phyloP scores from a whole-genome alignment of 1,284 basidiomycete species.

The Schizophyllum amplum region DNA sequence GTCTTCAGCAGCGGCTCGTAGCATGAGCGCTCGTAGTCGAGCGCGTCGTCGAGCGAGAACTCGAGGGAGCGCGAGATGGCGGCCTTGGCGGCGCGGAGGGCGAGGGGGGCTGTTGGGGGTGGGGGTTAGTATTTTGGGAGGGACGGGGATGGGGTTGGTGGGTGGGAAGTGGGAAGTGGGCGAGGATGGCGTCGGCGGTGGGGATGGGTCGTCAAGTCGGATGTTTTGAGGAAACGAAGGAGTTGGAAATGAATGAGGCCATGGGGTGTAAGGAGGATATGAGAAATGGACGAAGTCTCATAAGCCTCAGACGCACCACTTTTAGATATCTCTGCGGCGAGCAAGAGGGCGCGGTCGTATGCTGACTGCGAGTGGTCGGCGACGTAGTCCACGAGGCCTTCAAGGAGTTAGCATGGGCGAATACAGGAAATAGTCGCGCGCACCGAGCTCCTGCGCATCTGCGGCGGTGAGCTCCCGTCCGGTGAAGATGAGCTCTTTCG shows the following conservation, averaged over 20 bases:
- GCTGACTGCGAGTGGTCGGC: slow-evolving; percentile 50
- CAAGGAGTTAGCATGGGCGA: neutral
- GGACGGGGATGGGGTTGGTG: no score
- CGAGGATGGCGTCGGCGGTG: neutral
- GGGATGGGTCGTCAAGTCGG: neutral
- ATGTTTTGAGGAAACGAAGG: neutral
- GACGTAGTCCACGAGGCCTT: slow-evolving; percentile 75
- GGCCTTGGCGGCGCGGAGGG: slow-evolving; percentile 83
- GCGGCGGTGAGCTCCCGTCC: slow-evolving; percentile 53
- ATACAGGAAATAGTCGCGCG: no score
- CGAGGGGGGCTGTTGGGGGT: slow-evolving; percentile 63
- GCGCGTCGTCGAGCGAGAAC: slow-evolving; percentile 66
- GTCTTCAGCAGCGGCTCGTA: slow-evolving; percentile 78
- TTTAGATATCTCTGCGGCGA: slow-evolving; percentile 57
- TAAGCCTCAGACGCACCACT: no score
- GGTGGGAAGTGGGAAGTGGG: slow-evolving; percentile 5
- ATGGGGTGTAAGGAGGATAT: no score
- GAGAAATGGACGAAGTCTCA: no score
- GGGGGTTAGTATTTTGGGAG: no score
- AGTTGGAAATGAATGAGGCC: no score
- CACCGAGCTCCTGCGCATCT: slow-evolving; percentile 74
- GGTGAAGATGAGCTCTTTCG: slow-evolving; percentile 85
- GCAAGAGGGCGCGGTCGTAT: slow-evolving; percentile 52
- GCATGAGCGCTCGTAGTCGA: slow-evolving; percentile 81
- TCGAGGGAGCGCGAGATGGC: slow-evolving; percentile 78